Base-by-base conservation (phyloP, 495 filamentous ascomycete species). In the Penicillium pancosmium region DNA sequence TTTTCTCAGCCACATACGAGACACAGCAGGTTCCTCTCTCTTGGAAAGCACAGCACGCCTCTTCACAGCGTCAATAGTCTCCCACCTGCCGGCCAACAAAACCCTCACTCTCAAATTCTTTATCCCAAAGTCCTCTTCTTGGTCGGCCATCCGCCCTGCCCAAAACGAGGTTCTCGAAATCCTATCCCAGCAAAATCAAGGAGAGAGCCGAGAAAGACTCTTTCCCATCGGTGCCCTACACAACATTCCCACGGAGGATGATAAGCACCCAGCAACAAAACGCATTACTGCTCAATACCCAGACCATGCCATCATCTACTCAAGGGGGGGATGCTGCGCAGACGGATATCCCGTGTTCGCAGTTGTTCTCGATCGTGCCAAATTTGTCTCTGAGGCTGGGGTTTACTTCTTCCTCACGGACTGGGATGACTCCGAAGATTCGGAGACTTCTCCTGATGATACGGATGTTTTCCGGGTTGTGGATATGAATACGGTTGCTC, bases 401-500 rank as follows among this genome's bases (percentile, higher is more conserved):
- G 49, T 65, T 41, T 62, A 51, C 36, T 65, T 65, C 52, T 65
- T 59, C 49, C n/a, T n/a, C n/a, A n/a, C n/a, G n/a, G n/a, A n/a
- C n/a, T n/a, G n/a, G n/a, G n/a, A n/a, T n/a, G n/a, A n/a, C n/a
- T n/a, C n/a, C n/a, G n/a, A 62, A 56, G 57, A 43, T 49, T 21
- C 55, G 43, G 50, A 50, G 9, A 3, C n/a, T 19, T 15, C 6
- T 43, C 47, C 59, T 40, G 55, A 57, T 44, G 19, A 57, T 57
- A 57, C 54, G 16, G 21, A 49, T 33, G 21, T 62, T 36, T 23
- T 43, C 13, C 59, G 59, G 4, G 51, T 16, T 21, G 38, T 36
- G 18, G 59, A 56, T 8, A 57, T 62, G 59, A 50, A 9, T 43
- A 19, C 46, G 33, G 34, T 41, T 57, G 55, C 55, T 31, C 2